Base-by-base conservation (phyloP, 2,329 filamentous ascomycete species). In the Mariannaea sp. region DNA sequence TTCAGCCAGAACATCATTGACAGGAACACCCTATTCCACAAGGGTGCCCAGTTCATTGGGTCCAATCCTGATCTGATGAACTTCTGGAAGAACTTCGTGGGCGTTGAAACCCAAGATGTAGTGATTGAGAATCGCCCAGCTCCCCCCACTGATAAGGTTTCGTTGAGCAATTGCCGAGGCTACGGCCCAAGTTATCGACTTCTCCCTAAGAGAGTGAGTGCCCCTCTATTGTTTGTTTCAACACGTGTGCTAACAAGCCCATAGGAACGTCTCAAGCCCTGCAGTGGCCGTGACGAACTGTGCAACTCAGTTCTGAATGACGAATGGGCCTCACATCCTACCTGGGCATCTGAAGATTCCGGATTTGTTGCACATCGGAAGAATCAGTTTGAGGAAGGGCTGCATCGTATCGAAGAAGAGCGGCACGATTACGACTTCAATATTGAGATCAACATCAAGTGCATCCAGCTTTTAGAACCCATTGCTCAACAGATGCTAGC, bases 351-450 rank as follows among this genome's bases (percentile, higher is more conserved):
- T 1, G 94, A 99, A 72, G 94, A 99, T 69, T 96, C 90, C 38
- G 94, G 94, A 1, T 99, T 99, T 65, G 93, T 99, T 55, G 94
- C 94, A 10, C 94, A 99, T 74, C 86, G 93, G 57, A 99, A 99
- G 81, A 99, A 99, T 65, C 85, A 88, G 49, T 96, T 89, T 60
- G 94, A 99, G 71, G 94, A 99, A 72, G 89, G 89, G 26, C 83
- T 99, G 7, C 94, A 99, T 69, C 83, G 94, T 16, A 97, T 99
- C 56, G 94, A 99, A 73, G 94, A 99, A 73, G 94, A 99, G 71
- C 89, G 94, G 4, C 94, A 99, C 68, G 94, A 99, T 69, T 99
- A 99, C 66, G 94, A 99, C 71, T 96, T 95, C 75, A 94, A 97
- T 69, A 97, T 99, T 47, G 94, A 99, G 74, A 90, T 91, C 7